Evolutionary conservation across 2,329 filamentous ascomycete species (phyloP).

Genomic region (Colletotrichum spinosum): DNA sequence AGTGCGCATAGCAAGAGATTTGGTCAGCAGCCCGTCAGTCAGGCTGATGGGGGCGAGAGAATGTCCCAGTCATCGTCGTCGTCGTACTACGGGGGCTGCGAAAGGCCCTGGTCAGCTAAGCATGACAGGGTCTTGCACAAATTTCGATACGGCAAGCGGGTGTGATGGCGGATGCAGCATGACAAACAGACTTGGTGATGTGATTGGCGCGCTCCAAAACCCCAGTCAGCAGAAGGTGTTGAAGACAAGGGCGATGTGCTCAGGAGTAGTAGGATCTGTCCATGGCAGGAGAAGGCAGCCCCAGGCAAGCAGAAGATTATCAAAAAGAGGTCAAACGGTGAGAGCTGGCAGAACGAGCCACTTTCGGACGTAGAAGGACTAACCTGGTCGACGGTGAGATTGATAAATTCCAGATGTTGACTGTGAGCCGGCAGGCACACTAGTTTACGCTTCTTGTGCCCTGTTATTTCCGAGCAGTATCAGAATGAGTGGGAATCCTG

Average conservation of each 20-base stretch:
- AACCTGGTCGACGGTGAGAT: neutral
- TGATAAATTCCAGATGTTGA: neutral
- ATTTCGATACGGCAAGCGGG: too few relatives aligned
- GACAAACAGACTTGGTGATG: slow-evolving; percentile 15
- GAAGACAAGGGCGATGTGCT: neutral
- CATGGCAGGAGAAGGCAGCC: too few relatives aligned
- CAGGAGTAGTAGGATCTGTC: neutral
- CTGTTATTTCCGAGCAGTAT: slow-evolving; percentile 9
- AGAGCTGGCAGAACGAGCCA: too few relatives aligned
- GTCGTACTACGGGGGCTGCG: slow-evolving; percentile 21
- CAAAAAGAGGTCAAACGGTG: too few relatives aligned
- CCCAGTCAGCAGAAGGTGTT: neutral
- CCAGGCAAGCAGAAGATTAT: too few relatives aligned
- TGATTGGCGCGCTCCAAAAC: slow-evolving; percentile 26
- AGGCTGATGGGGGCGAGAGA: slow-evolving; percentile 3
- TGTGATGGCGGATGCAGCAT: slow-evolving; percentile 14
- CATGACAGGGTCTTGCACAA: neutral
- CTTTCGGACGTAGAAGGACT: too few relatives aligned
- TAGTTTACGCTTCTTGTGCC: neutral
- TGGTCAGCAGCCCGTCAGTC: slow-evolving; percentile 15
- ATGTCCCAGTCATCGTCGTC: neutral
- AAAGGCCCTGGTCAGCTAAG: slow-evolving; percentile 2
- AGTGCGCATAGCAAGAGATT: neutral
- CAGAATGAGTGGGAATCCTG: neutral
- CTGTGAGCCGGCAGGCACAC: neutral